Evolutionary conservation across 108 stramenopile species (phyloP), one percentile per base, ranked within the genome.

Genomic region (Chaetoceros muelleri): DNA sequence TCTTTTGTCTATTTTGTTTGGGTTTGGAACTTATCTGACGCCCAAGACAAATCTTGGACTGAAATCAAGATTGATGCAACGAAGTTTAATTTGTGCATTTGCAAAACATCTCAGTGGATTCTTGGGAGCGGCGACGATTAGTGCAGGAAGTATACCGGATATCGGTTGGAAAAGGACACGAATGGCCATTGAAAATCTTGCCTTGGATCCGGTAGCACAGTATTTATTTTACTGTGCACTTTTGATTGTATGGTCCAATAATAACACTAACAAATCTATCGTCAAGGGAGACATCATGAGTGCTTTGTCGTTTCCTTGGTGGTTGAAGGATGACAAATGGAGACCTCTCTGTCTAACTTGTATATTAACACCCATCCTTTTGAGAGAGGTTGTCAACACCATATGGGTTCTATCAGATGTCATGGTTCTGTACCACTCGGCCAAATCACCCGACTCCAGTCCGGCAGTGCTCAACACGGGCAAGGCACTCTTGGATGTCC

Each of bases 181-280:
- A 22, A 20, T 30, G 44, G 70, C 77, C 62, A 68, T 91, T 66
- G 78, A 87, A 59, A 8, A 53, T 5, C 53, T 91, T 27, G 83
- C 72, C 1, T 24, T 48, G 1, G 89, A 91, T 70, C 89, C 89
- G 16, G 70, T 91, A 10, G 79, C 81, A 21, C 85, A 86, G 30
- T 91, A 91, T 64, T 71, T 87, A 24, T 87, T 86, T 60, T 86
- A 81, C 46, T 74, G 76, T 52, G 79, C 89, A 0, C 53, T 84
- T 18, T 17, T 91, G 40, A 54, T 79, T 26, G 55, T 83, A 24
- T 91, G 89, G 89, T 40, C 34, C 34, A 51, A 24, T 24, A 16
- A 16, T 5, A 16, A 3, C 0, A 54, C 44, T 21, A 45, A 46
- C 46, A 60, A n/a, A 44, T 50, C 48, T 57, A 53, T 40, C 48